Percentiles rank a stretch among this genome's conserved stretches.
These are phyloP conservation scores for Fraxinus xanthoxyloides DNA, from an alignment of 305 asterid genomes.

Conservation along the genomic window DNA sequence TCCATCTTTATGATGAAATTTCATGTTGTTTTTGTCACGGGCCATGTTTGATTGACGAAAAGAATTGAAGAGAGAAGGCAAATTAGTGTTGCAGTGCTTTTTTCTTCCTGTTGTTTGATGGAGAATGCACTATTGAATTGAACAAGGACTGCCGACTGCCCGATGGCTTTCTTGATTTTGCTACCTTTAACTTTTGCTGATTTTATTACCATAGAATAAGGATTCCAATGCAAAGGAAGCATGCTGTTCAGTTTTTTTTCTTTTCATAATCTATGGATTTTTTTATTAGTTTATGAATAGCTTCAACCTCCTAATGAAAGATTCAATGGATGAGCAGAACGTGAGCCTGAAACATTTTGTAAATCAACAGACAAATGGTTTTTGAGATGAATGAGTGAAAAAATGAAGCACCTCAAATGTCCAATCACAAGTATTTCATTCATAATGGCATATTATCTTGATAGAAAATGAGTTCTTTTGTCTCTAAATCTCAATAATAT, in stretches of 20 bases:
- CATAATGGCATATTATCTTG: neutral
- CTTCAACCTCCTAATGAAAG: neutral
- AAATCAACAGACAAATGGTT: neutral
- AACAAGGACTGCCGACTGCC: neutral
- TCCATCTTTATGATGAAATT: neutral
- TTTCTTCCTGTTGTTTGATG: neutral
- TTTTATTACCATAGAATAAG: neutral
- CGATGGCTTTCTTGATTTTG: neutral
- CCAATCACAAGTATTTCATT: neutral
- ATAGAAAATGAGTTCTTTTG: neutral
- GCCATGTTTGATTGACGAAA: neutral
- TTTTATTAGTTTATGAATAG: neutral
- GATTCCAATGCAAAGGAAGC: neutral
- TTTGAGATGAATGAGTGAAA: neutral
- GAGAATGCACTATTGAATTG: neutral
- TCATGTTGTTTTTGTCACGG: neutral
- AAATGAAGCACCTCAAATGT: neutral
- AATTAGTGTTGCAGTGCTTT: neutral
- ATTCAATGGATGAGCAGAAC: neutral
- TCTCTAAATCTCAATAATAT: neutral
- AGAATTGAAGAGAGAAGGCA: neutral
- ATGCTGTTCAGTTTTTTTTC: neutral
- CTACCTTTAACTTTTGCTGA: neutral
- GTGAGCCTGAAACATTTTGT: neutral
- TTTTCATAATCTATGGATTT: neutral